These are phyloP conservation scores for Trichoderma asperelloides DNA, from an alignment of 495 filamentous ascomycete genomes.

Conservation along the genomic window DNA sequence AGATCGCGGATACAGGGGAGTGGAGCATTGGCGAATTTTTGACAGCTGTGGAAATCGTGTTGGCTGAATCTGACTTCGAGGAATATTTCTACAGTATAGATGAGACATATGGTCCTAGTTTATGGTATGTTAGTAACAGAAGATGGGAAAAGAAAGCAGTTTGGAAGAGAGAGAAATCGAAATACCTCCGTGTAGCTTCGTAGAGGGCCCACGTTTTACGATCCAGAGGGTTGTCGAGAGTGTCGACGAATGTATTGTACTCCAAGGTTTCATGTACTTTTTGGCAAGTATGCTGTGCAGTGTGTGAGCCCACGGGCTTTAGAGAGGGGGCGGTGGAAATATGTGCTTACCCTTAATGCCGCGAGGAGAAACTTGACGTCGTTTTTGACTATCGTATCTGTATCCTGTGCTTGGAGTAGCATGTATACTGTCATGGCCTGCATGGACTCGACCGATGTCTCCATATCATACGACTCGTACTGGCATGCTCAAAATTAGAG, in stretches of 20 bases:
- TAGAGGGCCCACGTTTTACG: not conserved
- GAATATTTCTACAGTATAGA: not conserved
- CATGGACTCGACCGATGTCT: not conserved
- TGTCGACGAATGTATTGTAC: not conserved
- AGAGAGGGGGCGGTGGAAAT: not conserved
- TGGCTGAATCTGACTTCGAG: not conserved
- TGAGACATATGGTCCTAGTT: not conserved
- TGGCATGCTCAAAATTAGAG: not conserved
- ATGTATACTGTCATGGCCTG: not conserved
- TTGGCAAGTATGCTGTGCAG: not conserved
- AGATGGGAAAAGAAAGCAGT: not conserved
- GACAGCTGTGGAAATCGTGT: not conserved
- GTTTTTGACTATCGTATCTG: not conserved
- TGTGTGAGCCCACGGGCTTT: not conserved
- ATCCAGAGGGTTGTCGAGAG: not conserved
- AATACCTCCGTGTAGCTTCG: not conserved
- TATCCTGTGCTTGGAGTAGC: constrained; percentile 2
- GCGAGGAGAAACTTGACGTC: not conserved
- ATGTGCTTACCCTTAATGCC: not conserved
- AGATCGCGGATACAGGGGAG: constrained; percentile 4
- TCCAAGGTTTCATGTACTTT: not conserved
- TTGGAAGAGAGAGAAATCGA: not conserved
- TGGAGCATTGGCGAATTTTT: not conserved
- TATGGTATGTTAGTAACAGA: not conserved
- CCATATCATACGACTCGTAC: not conserved